Evolutionary conservation across 2,329 filamentous ascomycete genomes (phyloP), one percentile per base, ranked within the genome.

Genomic region (Coleophoma eucalyptorum): DNA sequence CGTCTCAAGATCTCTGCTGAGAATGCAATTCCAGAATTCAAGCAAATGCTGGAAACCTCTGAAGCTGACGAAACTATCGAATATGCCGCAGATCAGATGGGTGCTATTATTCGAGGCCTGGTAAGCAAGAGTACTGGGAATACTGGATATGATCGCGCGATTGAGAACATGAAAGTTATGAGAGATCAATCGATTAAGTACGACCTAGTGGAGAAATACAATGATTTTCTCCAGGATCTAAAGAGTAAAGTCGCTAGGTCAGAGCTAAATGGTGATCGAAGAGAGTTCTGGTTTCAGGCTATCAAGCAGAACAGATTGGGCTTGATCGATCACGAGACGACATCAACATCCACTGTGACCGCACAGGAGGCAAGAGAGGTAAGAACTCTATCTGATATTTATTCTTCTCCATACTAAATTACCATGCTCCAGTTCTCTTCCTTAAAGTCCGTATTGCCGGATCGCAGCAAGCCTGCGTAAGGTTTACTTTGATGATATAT

Each of bases 21-120:
- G 10, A 97, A 97, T 56, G 83, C 92, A 1, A 83, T 97, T 5
- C 91, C 94, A 0, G 89, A 93, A 53, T 97, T 96, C 79, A 95
- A 92, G 65, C 90, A 90, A 66, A 79, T 86, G 3, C 75, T 97
- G 15, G 75, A 75, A 1, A 71, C 72, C 1, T 77, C 86, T 0
- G 77, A 81, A 6, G 78, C 84, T 26, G 72, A 86, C 1, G 72
- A 79, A 1, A 75, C 79, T 3, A 80, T 95, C 48, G 75, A 82
- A 53, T 79, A 85, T 16, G 87, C 87, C 1, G 78, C 84, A 5
- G 81, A 84, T 56, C 89, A 95, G 63, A 88, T 97, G 81, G 83
- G 78, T 12, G 66, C 66, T 4, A 86, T 96, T 50, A 80, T 96
- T 42, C 77, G 83, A 51, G 72, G 76, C 7, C 80, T 89, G 46